These are phyloP conservation scores for Phaffomyces thermotolerans DNA, from an alignment of 805 yeast genomes.

Conservation along the genomic window DNA sequence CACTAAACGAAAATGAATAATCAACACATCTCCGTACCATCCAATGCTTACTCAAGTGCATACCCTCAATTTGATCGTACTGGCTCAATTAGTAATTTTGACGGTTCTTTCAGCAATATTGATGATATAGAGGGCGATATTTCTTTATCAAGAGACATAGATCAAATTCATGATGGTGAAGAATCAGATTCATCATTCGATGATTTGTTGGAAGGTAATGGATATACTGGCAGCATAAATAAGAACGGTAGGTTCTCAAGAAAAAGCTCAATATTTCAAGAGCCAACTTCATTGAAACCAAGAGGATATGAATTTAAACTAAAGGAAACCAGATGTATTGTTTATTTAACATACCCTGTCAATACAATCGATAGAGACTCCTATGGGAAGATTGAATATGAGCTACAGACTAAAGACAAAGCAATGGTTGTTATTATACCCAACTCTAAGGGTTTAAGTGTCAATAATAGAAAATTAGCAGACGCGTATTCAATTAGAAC, in stretches of 20 bases:
- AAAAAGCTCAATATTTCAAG: constrained; percentile 14
- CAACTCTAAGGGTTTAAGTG: constrained; percentile 19
- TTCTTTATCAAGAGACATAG: constrained; percentile 11
- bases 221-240: neutral
- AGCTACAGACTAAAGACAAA: constrained; percentile 18
- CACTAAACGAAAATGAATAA: neutral
- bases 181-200: constrained; percentile 16
- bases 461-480: constrained; percentile 20
- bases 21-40: constrained; percentile 11
- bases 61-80: constrained; percentile 12
- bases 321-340: constrained; percentile 11
- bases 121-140: constrained; percentile 22
- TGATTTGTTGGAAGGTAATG: constrained; percentile 8
- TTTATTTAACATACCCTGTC: constrained; percentile 21
- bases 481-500: constrained; percentile 23
- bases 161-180: neutral
- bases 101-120: constrained; percentile 9
- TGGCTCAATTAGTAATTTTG: constrained; percentile 9
- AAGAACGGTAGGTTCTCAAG: constrained; percentile 2
- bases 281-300: constrained; percentile 11
- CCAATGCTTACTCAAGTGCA: constrained; percentile 18
- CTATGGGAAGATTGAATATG: constrained; percentile 21
- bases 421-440: constrained; percentile 23
- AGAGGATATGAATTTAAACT: constrained; percentile 19
- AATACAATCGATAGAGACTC: constrained; percentile 14